Conservation (phyloP, 1,139 yeast species). For the Yamadazyma sp. region DNA sequence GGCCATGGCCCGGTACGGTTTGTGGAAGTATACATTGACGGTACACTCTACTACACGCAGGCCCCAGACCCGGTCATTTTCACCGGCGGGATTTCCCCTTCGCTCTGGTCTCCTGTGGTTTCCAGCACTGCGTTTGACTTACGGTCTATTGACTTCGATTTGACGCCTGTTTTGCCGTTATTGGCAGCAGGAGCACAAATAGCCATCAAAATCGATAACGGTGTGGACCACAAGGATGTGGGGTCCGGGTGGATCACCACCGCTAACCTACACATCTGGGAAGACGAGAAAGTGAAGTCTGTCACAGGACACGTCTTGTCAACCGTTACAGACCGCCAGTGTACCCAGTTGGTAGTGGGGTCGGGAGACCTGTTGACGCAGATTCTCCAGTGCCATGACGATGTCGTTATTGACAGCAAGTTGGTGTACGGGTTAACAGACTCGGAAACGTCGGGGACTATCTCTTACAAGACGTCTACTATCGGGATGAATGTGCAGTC, state of each 20-base stretch:
- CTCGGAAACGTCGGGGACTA: conserved; percentile 18
- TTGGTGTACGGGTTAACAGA: conserved; percentile 10
- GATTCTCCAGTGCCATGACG: conserved; percentile 21
- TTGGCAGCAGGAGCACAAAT: conserved; percentile 35
- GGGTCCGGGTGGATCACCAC: conserved; percentile 71
- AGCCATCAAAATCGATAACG: conserved; percentile 57
- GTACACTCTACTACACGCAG: conserved; percentile 45
- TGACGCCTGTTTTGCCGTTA: conserved; percentile 64
- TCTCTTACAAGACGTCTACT: conserved; percentile 1
- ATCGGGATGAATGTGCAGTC: conserved; percentile 6
- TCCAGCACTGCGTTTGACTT: conserved; percentile 72
- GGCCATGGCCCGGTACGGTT: conserved; percentile 69
- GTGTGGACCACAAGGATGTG: conserved; percentile 34
- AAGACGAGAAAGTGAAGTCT: conserved; percentile 37
- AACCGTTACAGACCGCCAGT: background rate
- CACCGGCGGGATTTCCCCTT: conserved; percentile 79
- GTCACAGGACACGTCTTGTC: conserved; percentile 31
- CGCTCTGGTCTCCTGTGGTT: conserved; percentile 78
- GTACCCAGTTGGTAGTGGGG: background rate
- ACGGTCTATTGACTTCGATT: conserved; percentile 61
- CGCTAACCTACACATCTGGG: conserved; percentile 68
- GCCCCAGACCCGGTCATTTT: conserved; percentile 64
- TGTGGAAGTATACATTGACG: conserved; percentile 52
- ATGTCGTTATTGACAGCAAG: conserved; percentile 27
- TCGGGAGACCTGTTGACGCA: background rate